Evolutionary conservation across 371 early-diverging fungal species (phyloP).

Genomic region (Mucor sp.): DNA sequence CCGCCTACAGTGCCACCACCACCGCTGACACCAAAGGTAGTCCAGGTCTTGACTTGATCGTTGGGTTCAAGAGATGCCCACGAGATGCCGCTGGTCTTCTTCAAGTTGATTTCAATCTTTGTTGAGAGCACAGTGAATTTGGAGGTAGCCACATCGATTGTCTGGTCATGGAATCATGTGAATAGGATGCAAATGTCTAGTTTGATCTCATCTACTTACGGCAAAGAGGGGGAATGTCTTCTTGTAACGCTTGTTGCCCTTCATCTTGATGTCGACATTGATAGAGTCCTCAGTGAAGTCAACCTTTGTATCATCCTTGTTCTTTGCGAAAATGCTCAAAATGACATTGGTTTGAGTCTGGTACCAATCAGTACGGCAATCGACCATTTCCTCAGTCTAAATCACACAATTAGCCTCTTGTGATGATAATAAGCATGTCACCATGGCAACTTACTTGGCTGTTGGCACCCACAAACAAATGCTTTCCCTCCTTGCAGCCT

Average conservation of each 20-base stretch:
- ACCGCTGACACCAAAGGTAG: slow-evolving; percentile 85
- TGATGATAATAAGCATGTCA: no score
- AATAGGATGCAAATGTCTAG: neutral
- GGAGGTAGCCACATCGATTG: slow-evolving; percentile 70
- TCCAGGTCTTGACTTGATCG: slow-evolving; percentile 69
- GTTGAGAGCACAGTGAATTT: slow-evolving; percentile 77
- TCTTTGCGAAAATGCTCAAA: slow-evolving; percentile 91
- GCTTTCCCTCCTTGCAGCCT: slow-evolving; percentile 86
- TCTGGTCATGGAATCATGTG: slow-evolving; percentile 27
- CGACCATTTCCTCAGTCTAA: slow-evolving; percentile 57
- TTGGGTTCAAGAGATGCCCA: slow-evolving; percentile 85
- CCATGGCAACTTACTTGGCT: slow-evolving; percentile 20
- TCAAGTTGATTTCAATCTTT: slow-evolving; percentile 85
- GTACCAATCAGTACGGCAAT: slow-evolving; percentile 93
- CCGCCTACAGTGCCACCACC: slow-evolving; percentile 61
- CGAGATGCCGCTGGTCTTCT: slow-evolving; percentile 84
- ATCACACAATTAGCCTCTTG: neutral
- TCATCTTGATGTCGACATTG: slow-evolving; percentile 52
- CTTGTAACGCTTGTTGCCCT: slow-evolving; percentile 64
- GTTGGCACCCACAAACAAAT: slow-evolving; percentile 74
- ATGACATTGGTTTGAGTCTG: slow-evolving; percentile 86
- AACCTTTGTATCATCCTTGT: slow-evolving; percentile 70
- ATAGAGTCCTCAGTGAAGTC: slow-evolving; percentile 50
- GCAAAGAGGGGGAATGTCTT: slow-evolving; percentile 63
- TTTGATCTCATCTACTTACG: slow-evolving; percentile 20